A percentile compares a stretch with the other conserved stretches of the same genome.
Evolutionary conservation across 140 eudicot species (phyloP).

Genomic region (Flaveria floridana): DNA sequence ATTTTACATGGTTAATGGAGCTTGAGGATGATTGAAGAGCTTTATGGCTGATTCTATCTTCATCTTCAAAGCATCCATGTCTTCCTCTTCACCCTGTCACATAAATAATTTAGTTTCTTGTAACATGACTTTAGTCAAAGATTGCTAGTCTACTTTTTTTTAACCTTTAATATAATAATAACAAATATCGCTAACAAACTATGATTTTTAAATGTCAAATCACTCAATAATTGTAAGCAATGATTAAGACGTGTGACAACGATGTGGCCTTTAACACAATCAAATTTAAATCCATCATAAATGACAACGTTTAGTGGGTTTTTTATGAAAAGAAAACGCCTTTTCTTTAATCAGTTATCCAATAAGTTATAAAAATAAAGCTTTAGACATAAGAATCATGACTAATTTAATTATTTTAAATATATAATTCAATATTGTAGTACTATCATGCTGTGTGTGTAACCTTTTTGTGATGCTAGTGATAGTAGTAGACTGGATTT

Average conservation of each 20-base stretch:
- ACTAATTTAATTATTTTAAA: background rate
- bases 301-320: background rate
- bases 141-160: no score
- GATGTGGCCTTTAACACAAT: background rate
- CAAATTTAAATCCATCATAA: background rate
- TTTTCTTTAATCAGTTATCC: background rate
- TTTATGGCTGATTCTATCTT: constrained; percentile 11
- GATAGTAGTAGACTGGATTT: no score
- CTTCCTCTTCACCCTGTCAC: constrained; percentile 17
- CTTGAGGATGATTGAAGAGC: background rate
- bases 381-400: background rate
- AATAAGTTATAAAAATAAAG: background rate
- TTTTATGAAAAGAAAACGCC: background rate
- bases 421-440: no score
- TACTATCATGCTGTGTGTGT: no score
- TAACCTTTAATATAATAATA: background rate
- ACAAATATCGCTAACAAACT: background rate
- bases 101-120: background rate
- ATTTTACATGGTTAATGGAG: background rate
- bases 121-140: background rate
- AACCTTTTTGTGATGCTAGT: no score
- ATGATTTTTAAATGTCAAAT: background rate
- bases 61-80: constrained; percentile 7
- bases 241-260: background rate
- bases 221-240: background rate